Evolutionary conservation across 2,329 filamentous ascomycete species (phyloP), one percentile per base, ranked within the genome.

Genomic region (Neonectria sp.): DNA sequence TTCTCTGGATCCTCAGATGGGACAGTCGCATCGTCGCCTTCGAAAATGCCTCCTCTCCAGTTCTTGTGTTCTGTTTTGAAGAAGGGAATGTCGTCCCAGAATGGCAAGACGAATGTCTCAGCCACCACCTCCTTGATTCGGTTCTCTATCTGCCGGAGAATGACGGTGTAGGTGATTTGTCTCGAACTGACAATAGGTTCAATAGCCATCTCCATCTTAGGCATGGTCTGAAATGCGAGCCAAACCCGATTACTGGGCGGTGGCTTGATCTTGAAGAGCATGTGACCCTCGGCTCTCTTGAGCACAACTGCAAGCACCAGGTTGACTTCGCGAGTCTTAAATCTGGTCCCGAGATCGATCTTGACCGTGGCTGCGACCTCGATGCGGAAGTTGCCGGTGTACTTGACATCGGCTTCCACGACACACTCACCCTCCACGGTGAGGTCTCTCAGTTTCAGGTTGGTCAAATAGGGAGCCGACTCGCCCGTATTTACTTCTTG

Each of bases 1-100:
- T 64, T 69, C 46, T 73, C 73, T 7, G 65, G 63, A 55, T 72
- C 64, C 9, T 70, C 67, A 8, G 73, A 70, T 3, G 73, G 60
- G 35, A 75, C 79, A 3, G 86, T 82, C 2, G 80, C 82, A 68
- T 86, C 83, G 53, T 90, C 88, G 31, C 86, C 85, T 35, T 88
- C 85, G 76, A 90, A 99, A 24, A 98, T 92, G 0, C 96, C 96
- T 12, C 95, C 96, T 73, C 96, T 89, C 86, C 94, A 95, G 24
- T 85, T 82, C 78, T 97, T 94, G 63, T 89, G 85, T 63, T 91
- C 87, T 0, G 95, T 98, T 73, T 93, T 90, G 77, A 94, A 92
- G 80, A 99, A 98, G 0, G 96, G 95, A 27, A 94, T 88, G 78
- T 99, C 96, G 71, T 99, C 96, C 95, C 96, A 99, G 77, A 97